Evolutionary conservation across 371 early-diverging fungal species (phyloP).

Genomic region (Mortierella sp.): DNA sequence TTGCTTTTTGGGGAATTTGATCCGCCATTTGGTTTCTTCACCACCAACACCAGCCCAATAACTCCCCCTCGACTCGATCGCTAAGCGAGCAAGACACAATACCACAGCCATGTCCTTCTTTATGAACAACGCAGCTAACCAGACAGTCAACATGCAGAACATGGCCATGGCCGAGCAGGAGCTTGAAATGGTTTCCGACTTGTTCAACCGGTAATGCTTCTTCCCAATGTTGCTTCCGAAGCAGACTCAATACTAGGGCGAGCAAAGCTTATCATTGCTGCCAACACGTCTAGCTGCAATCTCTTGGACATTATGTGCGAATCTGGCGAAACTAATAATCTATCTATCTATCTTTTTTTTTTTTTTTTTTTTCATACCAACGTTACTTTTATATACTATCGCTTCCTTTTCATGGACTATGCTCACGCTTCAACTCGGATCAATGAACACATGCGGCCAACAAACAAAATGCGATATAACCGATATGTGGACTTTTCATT

Average conservation of each 20-base stretch:
- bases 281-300: too few species aligned
- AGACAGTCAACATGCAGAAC: slow-evolving; percentile 77
- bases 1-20: background rate
- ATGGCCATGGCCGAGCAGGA: slow-evolving; percentile 89
- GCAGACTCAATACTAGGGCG: too few species aligned
- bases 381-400: too few species aligned
- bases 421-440: background rate
- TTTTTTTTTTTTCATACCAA: too few species aligned
- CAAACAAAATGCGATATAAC: background rate
- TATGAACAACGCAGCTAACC: slow-evolving; percentile 60
- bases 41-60: background rate
- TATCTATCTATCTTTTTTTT: background rate
- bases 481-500: background rate
- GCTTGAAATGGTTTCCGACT: slow-evolving; percentile 85
- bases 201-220: slow-evolving; percentile 79
- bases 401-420: background rate
- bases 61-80: background rate
- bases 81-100: background rate
- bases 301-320: too few species aligned
- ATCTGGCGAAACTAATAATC: too few species aligned
- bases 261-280: too few species aligned
- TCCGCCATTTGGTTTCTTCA: background rate
- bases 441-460: background rate
- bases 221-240: background rate
- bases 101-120: slow-evolving; percentile 51